A percentile compares a stretch with the other conserved stretches of the same genome.
These are phyloP conservation scores for Arthonia radiata DNA, from an alignment of 495 filamentous ascomycete species.

Conservation along the genomic window DNA sequence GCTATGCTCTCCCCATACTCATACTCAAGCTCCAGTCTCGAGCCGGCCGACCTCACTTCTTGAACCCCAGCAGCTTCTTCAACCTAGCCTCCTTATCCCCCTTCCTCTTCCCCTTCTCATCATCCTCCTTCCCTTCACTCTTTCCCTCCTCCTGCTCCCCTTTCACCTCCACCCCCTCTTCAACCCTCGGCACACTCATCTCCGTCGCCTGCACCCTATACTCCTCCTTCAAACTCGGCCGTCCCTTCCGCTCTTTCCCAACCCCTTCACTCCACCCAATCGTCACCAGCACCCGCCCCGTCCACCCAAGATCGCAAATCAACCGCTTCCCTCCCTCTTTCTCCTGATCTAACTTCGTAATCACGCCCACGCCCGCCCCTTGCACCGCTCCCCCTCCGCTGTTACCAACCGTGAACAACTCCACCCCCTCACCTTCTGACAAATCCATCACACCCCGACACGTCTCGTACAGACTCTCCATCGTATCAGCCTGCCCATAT, in stretches of 20 bases:
- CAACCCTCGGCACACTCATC: too few species aligned
- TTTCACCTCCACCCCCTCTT: constrained; percentile 42
- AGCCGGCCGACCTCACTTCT: too few species aligned
- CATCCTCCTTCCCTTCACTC: constrained; percentile 9
- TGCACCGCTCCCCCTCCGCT: too few species aligned
- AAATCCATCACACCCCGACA: constrained; percentile 25
- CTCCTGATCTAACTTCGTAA: constrained; percentile 13
- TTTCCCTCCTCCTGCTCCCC: constrained; percentile 21
- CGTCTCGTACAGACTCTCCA: constrained; percentile 36
- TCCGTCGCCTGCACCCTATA: too few species aligned
- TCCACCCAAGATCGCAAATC: constrained; percentile 45
- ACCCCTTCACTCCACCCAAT: constrained; percentile 47
- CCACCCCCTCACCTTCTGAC: too few species aligned
- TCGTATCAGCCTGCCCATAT: not conserved
- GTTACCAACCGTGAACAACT: too few species aligned
- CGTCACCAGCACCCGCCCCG: constrained; percentile 45
- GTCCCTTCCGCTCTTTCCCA: constrained; percentile 19
- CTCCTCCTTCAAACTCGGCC: constrained; percentile 16
- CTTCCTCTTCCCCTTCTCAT: constrained; percentile 15
- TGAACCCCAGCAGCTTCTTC: constrained; percentile 16
- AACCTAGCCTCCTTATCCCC: constrained; percentile 21
- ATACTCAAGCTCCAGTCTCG: too few species aligned
- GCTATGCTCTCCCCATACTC: too few species aligned
- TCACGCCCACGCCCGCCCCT: too few species aligned
- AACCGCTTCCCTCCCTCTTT: constrained; percentile 27